Evolutionary conservation across 192 early-diverging fungal genomes (phyloP), one percentile per base, ranked within the genome.

Genomic region (Gigaspora rosea): DNA sequence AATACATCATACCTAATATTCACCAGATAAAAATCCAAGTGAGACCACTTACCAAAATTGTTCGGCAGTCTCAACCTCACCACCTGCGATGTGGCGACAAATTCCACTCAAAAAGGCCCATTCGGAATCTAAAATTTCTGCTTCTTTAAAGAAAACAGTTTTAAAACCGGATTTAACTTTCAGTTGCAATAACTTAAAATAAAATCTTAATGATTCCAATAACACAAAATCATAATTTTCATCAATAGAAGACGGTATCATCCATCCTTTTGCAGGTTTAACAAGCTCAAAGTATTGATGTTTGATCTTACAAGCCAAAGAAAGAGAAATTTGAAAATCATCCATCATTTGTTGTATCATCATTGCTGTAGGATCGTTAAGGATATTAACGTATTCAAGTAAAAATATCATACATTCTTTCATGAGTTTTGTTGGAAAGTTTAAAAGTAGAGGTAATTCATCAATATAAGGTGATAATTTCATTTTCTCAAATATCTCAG

Each of bases 291-390:
- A 80, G 75, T 92, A 94, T 70, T 91, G 84, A 67, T 83, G 85
- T 75, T 94, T 94, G 66, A 95, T 89, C 76, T 87, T 78, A 79
- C 91, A 91, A 0, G 93, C 93, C 16, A 94, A 80, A 1, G 84
- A 74, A 20, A 96, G 83, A 33, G 91, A 86, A 33, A 90, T 88
- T 54, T 91, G 88, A 72, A 92, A 92, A 73, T 94, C 92, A 46
- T 94, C 94, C 77, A 95, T 83, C 81, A 93, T 86, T 75, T 94
- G 91, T 73, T 94, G 94, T 4, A 95, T 83, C 82, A 88, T 89
- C 9, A 86, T 82, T 8, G 85, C 81, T 2, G 85, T 86, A 18
- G 90, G 90, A 4, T 88, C 87, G 12, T 80, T 86, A 20, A 90
- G 76, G 13, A 83, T 82, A 70, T 89, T 86, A 18, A 85, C 86